These are phyloP conservation scores for Allantophomopsis lycopodina DNA, from an alignment of 2,329 filamentous ascomycete genomes.

Conservation along the genomic window DNA sequence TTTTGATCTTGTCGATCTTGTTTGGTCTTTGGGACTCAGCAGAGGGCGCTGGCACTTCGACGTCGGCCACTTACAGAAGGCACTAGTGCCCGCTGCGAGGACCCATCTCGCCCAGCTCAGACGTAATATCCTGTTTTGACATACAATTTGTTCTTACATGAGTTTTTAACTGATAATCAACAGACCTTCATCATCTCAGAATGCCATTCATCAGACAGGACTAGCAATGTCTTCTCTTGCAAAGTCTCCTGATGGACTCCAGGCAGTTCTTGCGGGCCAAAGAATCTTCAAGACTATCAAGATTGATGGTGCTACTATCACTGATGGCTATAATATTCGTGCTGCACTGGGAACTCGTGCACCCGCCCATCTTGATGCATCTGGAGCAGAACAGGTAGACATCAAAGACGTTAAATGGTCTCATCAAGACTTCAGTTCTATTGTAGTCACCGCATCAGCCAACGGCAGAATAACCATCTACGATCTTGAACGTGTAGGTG, in stretches of 20 bases:
- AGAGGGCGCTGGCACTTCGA: too few relatives aligned
- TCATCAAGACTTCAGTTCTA: conserved; percentile 28
- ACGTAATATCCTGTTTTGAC: too few relatives aligned
- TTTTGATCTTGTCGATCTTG: too few relatives aligned
- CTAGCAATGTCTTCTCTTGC: conserved; percentile 44
- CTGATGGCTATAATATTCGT: conserved; percentile 43
- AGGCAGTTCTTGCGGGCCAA: conserved; percentile 42
- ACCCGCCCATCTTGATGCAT: conserved; percentile 25
- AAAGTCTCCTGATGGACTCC: conserved; percentile 38
- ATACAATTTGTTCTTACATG: too few relatives aligned
- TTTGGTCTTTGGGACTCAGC: too few relatives aligned
- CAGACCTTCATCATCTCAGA: conserved; percentile 35
- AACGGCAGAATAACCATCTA: conserved; percentile 53
- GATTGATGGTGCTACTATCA: conserved; percentile 35
- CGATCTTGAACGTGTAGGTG: conserved; percentile 35
- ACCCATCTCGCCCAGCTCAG: too few relatives aligned
- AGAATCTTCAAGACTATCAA: conserved; percentile 43
- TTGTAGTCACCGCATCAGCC: conserved; percentile 48
- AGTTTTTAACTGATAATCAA: not conserved
- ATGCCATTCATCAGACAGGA: conserved; percentile 35
- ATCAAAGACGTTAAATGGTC: conserved; percentile 50
- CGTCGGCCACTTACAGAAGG: too few relatives aligned
- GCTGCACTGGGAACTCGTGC: conserved; percentile 36
- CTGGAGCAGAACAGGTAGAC: conserved; percentile 39
- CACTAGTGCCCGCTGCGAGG: too few relatives aligned